phyloP scores from a whole-genome alignment of 495 filamentous ascomycete genomes.

The Poronia punctata region DNA sequence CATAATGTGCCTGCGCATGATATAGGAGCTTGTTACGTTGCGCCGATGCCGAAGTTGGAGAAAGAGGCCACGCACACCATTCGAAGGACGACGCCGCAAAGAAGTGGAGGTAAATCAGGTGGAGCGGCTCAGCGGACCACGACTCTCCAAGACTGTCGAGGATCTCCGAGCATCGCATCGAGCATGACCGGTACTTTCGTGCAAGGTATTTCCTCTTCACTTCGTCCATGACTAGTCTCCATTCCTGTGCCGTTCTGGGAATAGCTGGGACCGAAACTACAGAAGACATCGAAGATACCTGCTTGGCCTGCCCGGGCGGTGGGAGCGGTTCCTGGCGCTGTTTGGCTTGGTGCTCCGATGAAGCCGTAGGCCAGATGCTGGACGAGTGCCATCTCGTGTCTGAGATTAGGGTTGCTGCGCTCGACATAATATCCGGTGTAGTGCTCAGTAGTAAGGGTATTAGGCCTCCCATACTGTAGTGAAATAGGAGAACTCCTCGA shows the following conservation, averaged over 20 bases:
- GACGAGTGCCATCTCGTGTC: conserved; percentile 11
- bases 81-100: conserved; percentile 48
- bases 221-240: conserved; percentile 37
- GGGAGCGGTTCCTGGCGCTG: conserved; percentile 21
- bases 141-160: conserved; percentile 36
- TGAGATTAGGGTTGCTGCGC: not conserved
- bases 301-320: conserved; percentile 5
- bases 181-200: conserved; percentile 40
- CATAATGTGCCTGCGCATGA: conserved; percentile 42
- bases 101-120: conserved; percentile 48
- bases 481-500: too few species aligned
- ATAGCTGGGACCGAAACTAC: conserved; percentile 13
- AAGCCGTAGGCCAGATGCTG: not conserved
- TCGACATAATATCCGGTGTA: conserved; percentile 9
- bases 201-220: conserved; percentile 39
- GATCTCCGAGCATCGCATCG: conserved; percentile 38
- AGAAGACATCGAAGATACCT: conserved; percentile 1
- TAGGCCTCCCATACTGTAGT: conserved; percentile 17
- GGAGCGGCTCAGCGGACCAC: conserved; percentile 36
- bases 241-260: conserved; percentile 21
- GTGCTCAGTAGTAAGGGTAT: conserved; percentile 18
- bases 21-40: conserved; percentile 39
- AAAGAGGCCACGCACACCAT: conserved; percentile 42
- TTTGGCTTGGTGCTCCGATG: conserved; percentile 8
- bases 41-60: conserved; percentile 29